Evolutionary conservation across 129 eudicot genomes (phyloP), one percentile per base, ranked within the genome.

Genomic region (Helianthus tuberosus): DNA sequence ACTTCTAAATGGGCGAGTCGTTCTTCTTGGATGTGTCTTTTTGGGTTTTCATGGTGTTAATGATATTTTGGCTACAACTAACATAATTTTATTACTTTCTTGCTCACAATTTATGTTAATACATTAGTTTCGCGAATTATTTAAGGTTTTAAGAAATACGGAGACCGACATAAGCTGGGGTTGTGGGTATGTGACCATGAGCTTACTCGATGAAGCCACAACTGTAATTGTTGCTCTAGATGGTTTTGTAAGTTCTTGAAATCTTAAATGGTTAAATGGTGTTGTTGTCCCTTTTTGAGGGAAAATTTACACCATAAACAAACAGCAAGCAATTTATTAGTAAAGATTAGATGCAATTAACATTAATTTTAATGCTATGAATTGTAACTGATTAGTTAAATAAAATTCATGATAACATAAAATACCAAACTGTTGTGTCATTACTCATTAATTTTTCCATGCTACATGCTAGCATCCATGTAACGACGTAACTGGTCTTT

Each of bases 151-250:
- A 32, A 58, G 86, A 69, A 75, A 80, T 59, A 47, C 75, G 2
- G 76, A 77, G 49, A 84, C 83, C 14, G 88, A 85, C 12, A 46
- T 84, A 41, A 84, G 85, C 73, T 59, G 80, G 25, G 88, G 88
- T 65, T 80, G 85, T 29, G 88, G 88, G 71, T 72, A 76, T 57
- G 88, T 84, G 39, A 84, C 84, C 69, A 80, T 80, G 84, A 77
- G 85, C 78, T 80, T 85, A 36, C 68, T 69, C 32, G 6, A 55
- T 48, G 83, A 84, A 73, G 88, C 88, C 64, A 80, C 80, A 54
- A 70, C 81, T 64, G 83, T 81, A 43, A 81, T 84, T 73, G 48
- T 80, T 59, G 83, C 88, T 49, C 72, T 84, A 61, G 88, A 84
- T 59, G 88, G 88, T 59, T 77, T 81, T 50, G 88, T 84, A 16